These are phyloP conservation scores for Flaveria brownii DNA, from an alignment of 129 eudicot species.

Conservation along the genomic window DNA sequence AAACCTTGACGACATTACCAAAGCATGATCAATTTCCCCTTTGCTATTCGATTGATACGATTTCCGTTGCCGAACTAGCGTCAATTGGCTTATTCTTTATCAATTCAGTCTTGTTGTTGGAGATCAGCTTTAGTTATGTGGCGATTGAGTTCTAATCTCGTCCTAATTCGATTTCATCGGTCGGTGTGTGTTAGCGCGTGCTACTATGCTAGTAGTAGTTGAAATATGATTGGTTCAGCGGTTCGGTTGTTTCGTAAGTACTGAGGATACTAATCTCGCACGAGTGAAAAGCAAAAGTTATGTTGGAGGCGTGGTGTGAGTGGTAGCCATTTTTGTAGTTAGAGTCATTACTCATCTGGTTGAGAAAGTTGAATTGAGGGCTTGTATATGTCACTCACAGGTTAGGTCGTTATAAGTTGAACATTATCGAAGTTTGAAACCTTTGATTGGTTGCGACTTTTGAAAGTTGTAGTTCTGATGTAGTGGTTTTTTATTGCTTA, in stretches of 20 bases:
- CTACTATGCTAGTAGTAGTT: constrained; percentile 28
- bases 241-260: constrained; percentile 7
- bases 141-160: constrained; percentile 6
- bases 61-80: constrained; percentile 16
- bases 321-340: neutral
- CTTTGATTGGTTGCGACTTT: neutral
- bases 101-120: constrained; percentile 4
- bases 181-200: constrained; percentile 13
- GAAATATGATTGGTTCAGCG: constrained; percentile 6
- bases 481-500: constrained; percentile 7
- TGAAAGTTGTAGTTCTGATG: neutral
- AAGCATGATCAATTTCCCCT: constrained; percentile 22
- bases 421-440: neutral
- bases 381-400: neutral
- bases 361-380: constrained; percentile 1
- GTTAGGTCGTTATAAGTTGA: constrained; percentile 16
- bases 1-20: neutral
- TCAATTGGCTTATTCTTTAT: neutral
- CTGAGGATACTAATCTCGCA: neutral
- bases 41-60: constrained; percentile 22
- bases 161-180: constrained; percentile 16
- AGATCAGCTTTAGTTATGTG: constrained; percentile 33
- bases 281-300: neutral
- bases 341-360: neutral
- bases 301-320: too few species aligned